These are phyloP conservation scores for Auriscalpium orientale DNA, from an alignment of 768 basidiomycete genomes.

Conservation along the genomic window DNA sequence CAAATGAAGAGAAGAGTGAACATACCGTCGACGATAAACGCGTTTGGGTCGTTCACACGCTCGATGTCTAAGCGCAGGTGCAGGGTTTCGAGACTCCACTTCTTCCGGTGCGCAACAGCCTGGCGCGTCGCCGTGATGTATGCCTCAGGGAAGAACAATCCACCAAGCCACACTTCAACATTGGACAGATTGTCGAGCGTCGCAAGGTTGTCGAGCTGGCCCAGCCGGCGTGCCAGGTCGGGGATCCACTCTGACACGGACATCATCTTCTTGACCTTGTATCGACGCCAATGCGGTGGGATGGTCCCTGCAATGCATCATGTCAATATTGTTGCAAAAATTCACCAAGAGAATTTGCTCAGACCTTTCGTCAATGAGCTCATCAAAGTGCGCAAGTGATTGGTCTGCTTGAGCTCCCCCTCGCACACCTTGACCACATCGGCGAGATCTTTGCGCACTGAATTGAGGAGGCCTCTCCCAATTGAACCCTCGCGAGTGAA, in stretches of 20 bases:
- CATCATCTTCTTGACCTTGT: slow-evolving; percentile 80
- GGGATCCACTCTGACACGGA: slow-evolving; percentile 82
- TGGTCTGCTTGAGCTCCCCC: slow-evolving; percentile 90
- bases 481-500: slow-evolving; percentile 84
- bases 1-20: slow-evolving; percentile 3
- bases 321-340: slow-evolving; percentile 11
- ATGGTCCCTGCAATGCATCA: slow-evolving; percentile 57
- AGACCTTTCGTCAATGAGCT: slow-evolving; percentile 83
- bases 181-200: slow-evolving; percentile 53
- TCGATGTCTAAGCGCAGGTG: slow-evolving; percentile 76
- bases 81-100: slow-evolving; percentile 89
- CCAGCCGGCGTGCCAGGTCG: slow-evolving; percentile 71
- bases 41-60: slow-evolving; percentile 64
- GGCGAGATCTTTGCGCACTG: slow-evolving; percentile 73
- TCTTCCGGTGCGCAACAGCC: slow-evolving; percentile 87
- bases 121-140: slow-evolving; percentile 95
- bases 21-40: slow-evolving; percentile 86
- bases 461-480: slow-evolving; percentile 68
- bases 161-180: slow-evolving; percentile 86
- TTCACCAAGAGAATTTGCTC: slow-evolving; percentile 4
- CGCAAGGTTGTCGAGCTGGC: slow-evolving; percentile 74
- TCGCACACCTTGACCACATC: slow-evolving; percentile 81
- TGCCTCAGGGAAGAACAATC: slow-evolving; percentile 93
- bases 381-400: slow-evolving; percentile 89
- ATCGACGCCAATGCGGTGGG: slow-evolving; percentile 80